phyloP scores from a whole-genome alignment of 768 basidiomycete species.

The Boletus eberwhitei region DNA sequence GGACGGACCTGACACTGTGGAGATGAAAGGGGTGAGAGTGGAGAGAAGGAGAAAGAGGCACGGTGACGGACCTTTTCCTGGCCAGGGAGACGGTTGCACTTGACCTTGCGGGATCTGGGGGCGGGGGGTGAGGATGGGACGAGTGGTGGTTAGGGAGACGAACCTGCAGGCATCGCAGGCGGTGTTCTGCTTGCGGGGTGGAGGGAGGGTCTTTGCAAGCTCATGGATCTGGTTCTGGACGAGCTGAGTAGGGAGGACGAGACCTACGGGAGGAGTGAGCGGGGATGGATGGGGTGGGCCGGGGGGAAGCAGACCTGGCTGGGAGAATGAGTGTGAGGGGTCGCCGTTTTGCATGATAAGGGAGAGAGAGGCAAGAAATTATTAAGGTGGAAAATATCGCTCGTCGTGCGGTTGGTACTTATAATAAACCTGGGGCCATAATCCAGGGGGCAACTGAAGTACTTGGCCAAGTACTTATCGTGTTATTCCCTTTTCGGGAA shows the following conservation, averaged over 20 bases:
- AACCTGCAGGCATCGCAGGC: conserved; percentile 92
- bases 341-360: conserved; percentile 34
- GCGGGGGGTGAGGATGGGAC: not conserved
- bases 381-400: conserved; percentile 23
- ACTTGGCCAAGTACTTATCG: conserved; percentile 29
- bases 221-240: conserved; percentile 83
- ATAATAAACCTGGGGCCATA: conserved; percentile 18
- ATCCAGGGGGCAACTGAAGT: conserved; percentile 11
- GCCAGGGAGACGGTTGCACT: conserved; percentile 79
- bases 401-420: conserved; percentile 19
- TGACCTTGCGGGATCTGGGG: conserved; percentile 78
- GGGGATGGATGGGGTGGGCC: not conserved
- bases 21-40: conserved; percentile 17
- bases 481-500: conserved; percentile 6
- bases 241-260: conserved; percentile 59
- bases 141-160: conserved; percentile 9
- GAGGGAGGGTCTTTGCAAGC: conserved; percentile 73
- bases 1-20: conserved; percentile 62
- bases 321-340: conserved; percentile 31
- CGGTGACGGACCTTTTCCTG: conserved; percentile 66
- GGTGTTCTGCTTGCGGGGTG: conserved; percentile 89
- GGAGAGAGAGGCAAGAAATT: conserved; percentile 20
- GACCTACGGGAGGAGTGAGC: conserved; percentile 38
- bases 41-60: conserved; percentile 2
- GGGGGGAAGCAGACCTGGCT: conserved; percentile 23